Percentiles rank a stretch among this genome's conserved stretches.
phyloP scores from a whole-genome alignment of 164 flowering plant genomes.

The Chimonanthus praecox region DNA sequence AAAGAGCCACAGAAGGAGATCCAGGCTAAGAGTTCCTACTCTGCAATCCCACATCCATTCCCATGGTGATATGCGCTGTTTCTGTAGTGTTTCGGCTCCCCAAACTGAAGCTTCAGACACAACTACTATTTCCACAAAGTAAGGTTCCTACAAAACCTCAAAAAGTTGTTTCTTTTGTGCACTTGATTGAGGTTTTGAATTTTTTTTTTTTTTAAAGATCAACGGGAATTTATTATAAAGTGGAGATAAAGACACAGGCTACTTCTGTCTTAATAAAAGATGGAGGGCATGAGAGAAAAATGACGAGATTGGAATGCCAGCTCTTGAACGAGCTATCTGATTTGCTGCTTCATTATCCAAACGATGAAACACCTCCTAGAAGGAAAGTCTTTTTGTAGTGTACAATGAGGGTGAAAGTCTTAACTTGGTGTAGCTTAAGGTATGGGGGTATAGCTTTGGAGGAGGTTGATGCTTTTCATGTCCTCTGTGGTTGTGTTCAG shows the following conservation, averaged over 20 bases:
- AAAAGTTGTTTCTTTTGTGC: background rate
- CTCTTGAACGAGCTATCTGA: background rate
- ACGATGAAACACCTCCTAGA: no score
- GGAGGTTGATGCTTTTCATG: no score
- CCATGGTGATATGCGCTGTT: background rate
- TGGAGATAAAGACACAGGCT: no score
- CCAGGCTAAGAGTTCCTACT: background rate
- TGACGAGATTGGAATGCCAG: background rate
- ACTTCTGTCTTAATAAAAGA: no score
- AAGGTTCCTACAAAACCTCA: background rate
- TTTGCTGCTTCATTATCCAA: no score
- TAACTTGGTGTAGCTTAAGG: no score
- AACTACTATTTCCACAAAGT: background rate
- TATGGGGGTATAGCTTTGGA: no score
- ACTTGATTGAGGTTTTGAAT: background rate
- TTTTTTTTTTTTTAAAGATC: background rate
- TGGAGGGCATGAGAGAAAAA: background rate
- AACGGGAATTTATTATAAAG: no score
- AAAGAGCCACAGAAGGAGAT: background rate
- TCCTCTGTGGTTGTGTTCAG: no score
- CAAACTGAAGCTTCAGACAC: background rate
- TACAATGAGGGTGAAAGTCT: no score
- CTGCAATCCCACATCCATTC: background rate
- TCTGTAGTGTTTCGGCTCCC: background rate
- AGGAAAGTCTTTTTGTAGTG: no score